These are phyloP conservation scores for Xylariaceae sp. DNA, from an alignment of 2,329 filamentous ascomycete species.

Conservation along the genomic window DNA sequence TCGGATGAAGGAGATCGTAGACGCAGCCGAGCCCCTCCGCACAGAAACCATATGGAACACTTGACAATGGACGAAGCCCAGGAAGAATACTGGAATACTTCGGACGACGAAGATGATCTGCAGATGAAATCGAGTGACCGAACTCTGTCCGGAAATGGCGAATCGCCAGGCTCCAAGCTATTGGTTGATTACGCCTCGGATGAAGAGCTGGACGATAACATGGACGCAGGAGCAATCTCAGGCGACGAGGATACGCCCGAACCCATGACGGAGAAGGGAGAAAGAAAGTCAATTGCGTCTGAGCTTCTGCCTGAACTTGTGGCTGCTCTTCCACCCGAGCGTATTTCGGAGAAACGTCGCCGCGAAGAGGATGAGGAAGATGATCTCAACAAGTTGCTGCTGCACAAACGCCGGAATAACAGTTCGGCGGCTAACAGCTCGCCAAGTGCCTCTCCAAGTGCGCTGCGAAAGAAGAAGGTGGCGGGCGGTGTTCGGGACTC, in stretches of 20 bases:
- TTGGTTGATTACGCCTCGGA: constrained; percentile 92
- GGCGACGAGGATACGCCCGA: constrained; percentile 28
- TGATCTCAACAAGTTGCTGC: constrained; percentile 76
- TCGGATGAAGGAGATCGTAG: constrained; percentile 52
- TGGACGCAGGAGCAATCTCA: constrained; percentile 42
- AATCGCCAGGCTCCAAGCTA: constrained; percentile 59
- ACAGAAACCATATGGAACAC: constrained; percentile 64
- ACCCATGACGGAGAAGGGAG: constrained; percentile 33
- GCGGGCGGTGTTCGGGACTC: constrained; percentile 39
- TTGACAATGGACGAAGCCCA: constrained; percentile 68
- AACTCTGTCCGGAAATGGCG: constrained; percentile 52
- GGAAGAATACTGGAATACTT: constrained; percentile 90
- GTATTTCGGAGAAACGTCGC: constrained; percentile 80
- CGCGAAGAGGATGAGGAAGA: constrained; percentile 93
- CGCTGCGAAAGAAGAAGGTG: constrained; percentile 43
- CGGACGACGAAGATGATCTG: constrained; percentile 75
- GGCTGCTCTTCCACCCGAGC: constrained; percentile 62
- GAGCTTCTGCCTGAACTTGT: constrained; percentile 62
- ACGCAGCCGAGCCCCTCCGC: constrained; percentile 38
- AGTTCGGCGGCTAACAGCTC: constrained; percentile 43
- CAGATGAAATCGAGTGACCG: constrained; percentile 33
- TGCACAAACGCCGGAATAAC: constrained; percentile 57
- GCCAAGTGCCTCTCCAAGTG: constrained; percentile 32
- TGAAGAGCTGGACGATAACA: constrained; percentile 69
- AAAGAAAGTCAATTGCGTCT: constrained; percentile 33